Conservation (phyloP, 257 asterid genomes). For the Ligustrum vulgare region DNA sequence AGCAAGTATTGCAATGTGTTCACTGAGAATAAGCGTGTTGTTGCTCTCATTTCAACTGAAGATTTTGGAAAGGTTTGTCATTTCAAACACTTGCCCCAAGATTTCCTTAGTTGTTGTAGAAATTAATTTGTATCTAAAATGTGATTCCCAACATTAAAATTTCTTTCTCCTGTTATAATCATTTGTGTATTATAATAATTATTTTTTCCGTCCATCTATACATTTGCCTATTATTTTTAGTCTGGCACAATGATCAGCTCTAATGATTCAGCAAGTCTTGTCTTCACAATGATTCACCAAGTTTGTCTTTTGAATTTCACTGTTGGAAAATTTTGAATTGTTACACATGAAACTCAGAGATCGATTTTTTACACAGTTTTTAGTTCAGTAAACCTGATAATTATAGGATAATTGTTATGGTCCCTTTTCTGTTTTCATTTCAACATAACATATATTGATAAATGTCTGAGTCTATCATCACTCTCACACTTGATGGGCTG, state of each 20-base stretch:
- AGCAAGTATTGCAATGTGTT: conserved; percentile 98
- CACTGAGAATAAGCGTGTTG: conserved; percentile 93
- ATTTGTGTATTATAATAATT: background rate
- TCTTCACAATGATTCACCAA: background rate
- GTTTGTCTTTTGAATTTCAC: background rate
- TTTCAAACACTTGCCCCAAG: conserved; percentile 9
- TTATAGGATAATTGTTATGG: background rate
- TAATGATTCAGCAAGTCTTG: background rate
- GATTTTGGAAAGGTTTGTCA: conserved; percentile 91
- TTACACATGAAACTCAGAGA: background rate
- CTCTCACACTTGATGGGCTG: background rate
- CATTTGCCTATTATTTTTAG: background rate
- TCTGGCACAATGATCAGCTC: background rate
- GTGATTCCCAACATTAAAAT: background rate
- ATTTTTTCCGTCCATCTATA: background rate
- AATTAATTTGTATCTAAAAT: background rate
- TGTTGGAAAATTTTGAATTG: background rate
- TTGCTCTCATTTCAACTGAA: conserved; percentile 72
- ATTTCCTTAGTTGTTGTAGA: background rate
- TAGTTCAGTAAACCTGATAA: background rate
- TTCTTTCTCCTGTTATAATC: background rate
- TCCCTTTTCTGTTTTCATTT: background rate
- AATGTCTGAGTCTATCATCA: background rate
- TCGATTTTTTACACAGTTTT: background rate
- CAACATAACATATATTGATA: background rate